Base-by-base conservation (phyloP, 495 filamentous ascomycete genomes). In the Penicillium salamii region DNA sequence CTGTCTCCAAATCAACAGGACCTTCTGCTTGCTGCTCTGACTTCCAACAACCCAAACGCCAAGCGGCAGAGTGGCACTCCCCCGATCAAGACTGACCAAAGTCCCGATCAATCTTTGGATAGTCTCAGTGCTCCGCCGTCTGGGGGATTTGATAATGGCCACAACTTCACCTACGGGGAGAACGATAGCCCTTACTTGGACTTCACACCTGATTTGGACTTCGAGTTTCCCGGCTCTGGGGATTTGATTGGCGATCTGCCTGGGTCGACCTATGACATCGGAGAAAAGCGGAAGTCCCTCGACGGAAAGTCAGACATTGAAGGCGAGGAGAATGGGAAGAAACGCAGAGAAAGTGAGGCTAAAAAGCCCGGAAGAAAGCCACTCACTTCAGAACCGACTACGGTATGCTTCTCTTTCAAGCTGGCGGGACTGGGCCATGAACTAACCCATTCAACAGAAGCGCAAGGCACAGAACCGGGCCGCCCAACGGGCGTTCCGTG, bases 361-460 rank as follows among this genome's bases (percentile, higher is more conserved):
- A 97, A 97, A 80, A 98, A 96, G 67, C 95, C 95, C 2, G 93
- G 93, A 34, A 81, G 93, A 49, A 99, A 99, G 78, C 93, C 91
- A 15, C 74, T 99, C 59, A 97, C 88, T 39, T 90, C 88, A 31
- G 93, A 99, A 55, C 93, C 93, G 9, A 97, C 90, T 49, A 93
- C 93, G 53, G 91, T 97, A 84, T 75, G 90, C 54, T 20, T 46
- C 38, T 36, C 45, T 26, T 26, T 8, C 31, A 20, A 29, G 36
- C 5, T 36, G 23, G 13, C 19, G 17, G 20, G 23, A 8, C 34
- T 19, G 37, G 26, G 24, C 31, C 39, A 58, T 36, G 28, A 37
- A 63, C 79, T 85, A 67, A 88, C 68, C 29, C 21, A 8, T 40
- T n/a, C 2, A 50, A 29, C 58, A 97, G 91, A 99, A 99, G 75